A percentile compares a stretch with the other conserved stretches of the same genome.
These are phyloP conservation scores for Malassezia caprae DNA, from an alignment of 1,284 basidiomycete species.

Conservation along the genomic window DNA sequence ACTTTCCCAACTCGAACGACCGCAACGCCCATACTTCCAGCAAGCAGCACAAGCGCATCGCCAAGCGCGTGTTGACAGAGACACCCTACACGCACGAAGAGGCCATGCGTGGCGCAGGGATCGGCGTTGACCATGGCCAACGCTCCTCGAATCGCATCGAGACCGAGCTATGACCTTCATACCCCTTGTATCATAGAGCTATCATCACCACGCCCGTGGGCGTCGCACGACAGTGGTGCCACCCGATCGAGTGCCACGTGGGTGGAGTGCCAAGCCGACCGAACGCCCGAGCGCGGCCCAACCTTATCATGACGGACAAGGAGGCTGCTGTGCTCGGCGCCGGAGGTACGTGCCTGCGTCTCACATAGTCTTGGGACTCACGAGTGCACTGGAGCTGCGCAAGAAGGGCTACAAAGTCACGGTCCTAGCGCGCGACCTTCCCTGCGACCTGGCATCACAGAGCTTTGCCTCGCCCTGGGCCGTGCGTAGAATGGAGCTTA, in stretches of 20 bases:
- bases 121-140: constrained; percentile 43
- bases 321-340: constrained; percentile 30
- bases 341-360: constrained; percentile 20
- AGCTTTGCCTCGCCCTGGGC: constrained; percentile 64
- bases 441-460: constrained; percentile 57
- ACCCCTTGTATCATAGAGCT: background rate
- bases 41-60: constrained; percentile 44
- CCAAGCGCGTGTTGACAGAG: constrained; percentile 41
- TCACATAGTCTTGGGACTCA: constrained; percentile 52
- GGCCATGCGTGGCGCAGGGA: constrained; percentile 34
- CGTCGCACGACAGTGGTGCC: background rate
- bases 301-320: background rate
- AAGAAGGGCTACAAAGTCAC: constrained; percentile 53
- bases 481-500: constrained; percentile 48
- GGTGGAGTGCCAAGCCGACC: background rate
- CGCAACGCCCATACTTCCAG: constrained; percentile 35
- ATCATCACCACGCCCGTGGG: background rate
- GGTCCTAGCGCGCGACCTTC: constrained; percentile 60
- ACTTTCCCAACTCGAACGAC: constrained; percentile 40
- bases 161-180: constrained; percentile 2
- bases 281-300: background rate
- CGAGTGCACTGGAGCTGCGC: constrained; percentile 50
- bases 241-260: background rate
- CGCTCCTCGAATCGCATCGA: constrained; percentile 16
- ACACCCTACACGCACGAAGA: constrained; percentile 43